Evolutionary conservation across 805 yeast species (phyloP).

Genomic region (Nematodospora valgi): DNA sequence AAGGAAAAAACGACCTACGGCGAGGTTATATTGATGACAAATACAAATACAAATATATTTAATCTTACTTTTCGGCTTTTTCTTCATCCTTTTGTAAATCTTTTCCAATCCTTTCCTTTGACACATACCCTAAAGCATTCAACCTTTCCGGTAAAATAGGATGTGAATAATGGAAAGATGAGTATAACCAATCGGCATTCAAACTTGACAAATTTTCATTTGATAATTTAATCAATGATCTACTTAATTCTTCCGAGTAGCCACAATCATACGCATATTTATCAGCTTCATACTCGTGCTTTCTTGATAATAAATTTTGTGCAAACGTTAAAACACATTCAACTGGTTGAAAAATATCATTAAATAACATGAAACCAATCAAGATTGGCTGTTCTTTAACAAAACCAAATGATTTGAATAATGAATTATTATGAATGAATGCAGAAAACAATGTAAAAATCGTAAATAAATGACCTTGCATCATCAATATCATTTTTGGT

Average conservation of each 20-base stretch:
- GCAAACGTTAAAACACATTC: constrained; percentile 65
- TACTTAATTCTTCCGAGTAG: constrained; percentile 61
- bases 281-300: constrained; percentile 93
- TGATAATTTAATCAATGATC: constrained; percentile 70
- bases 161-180: constrained; percentile 86
- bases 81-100: too few relatives aligned
- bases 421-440: constrained; percentile 73
- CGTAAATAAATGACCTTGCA: constrained; percentile 61
- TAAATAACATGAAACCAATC: constrained; percentile 78
- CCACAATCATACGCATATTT: constrained; percentile 76
- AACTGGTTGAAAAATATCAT: constrained; percentile 74
- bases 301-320: constrained; percentile 72
- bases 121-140: constrained; percentile 58
- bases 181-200: constrained; percentile 86
- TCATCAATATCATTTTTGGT: constrained; percentile 63
- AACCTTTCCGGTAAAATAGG: constrained; percentile 92
- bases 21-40: too few relatives aligned
- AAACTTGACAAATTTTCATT: constrained; percentile 80
- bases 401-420: constrained; percentile 80
- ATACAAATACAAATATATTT: too few relatives aligned
- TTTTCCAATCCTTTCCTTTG: too few relatives aligned
- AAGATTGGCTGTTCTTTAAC: constrained; percentile 60
- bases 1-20: too few relatives aligned
- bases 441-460: constrained; percentile 74
- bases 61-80: too few relatives aligned